These are phyloP conservation scores for Lentinula sp. DNA, from an alignment of 768 basidiomycete genomes.

Conservation along the genomic window DNA sequence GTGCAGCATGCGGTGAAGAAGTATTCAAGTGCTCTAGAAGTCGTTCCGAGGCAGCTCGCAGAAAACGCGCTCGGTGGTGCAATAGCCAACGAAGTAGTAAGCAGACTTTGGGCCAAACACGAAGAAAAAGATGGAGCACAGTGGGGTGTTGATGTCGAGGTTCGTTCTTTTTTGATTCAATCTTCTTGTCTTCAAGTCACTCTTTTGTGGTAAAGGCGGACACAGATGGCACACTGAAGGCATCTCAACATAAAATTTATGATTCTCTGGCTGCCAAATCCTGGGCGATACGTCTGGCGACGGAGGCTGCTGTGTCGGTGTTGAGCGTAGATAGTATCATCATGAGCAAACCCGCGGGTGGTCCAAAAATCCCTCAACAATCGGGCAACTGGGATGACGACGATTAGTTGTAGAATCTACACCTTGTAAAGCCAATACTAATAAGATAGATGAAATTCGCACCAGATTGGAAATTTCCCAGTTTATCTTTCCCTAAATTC, in stretches of 20 bases:
- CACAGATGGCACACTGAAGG: constrained; percentile 66
- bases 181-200: not conserved
- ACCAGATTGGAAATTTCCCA: not conserved
- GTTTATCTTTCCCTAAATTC: not conserved
- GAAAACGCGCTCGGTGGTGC: constrained; percentile 93
- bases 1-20: constrained; percentile 91
- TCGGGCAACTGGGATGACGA: constrained; percentile 86
- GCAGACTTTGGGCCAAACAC: constrained; percentile 86
- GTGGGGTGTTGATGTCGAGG: constrained; percentile 90
- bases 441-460: too few species aligned
- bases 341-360: constrained; percentile 91
- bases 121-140: constrained; percentile 61
- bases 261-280: constrained; percentile 88
- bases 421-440: too few species aligned
- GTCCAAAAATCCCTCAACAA: constrained; percentile 84
- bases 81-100: constrained; percentile 90
- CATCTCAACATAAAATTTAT: constrained; percentile 61
- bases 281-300: constrained; percentile 88
- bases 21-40: constrained; percentile 86
- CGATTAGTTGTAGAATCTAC: constrained; percentile 24
- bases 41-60: constrained; percentile 85
- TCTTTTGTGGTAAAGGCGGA: constrained; percentile 47
- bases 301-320: constrained; percentile 86
- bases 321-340: constrained; percentile 97
- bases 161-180: constrained; percentile 21